phyloP scores from a whole-genome alignment of 139 green algal species.

The Chlorella sp. region DNA sequence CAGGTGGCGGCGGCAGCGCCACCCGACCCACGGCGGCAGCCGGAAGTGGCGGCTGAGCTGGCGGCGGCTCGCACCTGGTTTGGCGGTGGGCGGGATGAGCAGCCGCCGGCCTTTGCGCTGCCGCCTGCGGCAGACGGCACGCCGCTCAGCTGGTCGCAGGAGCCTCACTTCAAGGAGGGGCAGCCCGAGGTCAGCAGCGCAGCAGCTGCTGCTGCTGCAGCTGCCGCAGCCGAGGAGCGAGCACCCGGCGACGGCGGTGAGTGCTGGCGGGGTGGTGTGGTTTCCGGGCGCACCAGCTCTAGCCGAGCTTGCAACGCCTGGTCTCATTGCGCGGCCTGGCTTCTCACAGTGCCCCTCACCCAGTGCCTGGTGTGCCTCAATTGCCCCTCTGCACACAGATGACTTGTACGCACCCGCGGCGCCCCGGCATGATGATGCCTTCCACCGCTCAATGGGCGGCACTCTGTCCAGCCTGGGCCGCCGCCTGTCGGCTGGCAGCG shows the following conservation, averaged over 20 bases:
- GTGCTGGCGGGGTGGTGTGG: background rate
- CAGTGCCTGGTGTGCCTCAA: too few species aligned
- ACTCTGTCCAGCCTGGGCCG: background rate
- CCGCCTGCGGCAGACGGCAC: background rate
- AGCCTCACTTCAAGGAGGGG: background rate
- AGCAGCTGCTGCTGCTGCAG: background rate
- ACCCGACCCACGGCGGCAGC: background rate
- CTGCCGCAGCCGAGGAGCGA: background rate
- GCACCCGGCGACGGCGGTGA: background rate
- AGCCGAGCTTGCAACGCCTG: too few species aligned
- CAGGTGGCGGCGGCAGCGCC: background rate
- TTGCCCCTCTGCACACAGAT: too few species aligned
- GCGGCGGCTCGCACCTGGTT: background rate
- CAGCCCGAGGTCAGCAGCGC: conserved; percentile 14
- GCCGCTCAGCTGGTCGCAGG: conserved; percentile 15
- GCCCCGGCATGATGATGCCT: conserved; percentile 30
- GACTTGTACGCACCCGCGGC: conserved; percentile 16
- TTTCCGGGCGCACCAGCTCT: too few species aligned
- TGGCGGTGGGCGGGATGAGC: background rate
- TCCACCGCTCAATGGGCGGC: conserved; percentile 11
- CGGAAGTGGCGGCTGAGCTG: conserved; percentile 1
- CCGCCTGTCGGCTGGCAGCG: background rate
- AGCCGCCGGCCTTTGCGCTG: conserved; percentile 8
- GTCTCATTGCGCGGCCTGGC: too few species aligned
- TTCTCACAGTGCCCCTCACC: too few species aligned